A percentile compares a stretch with the other conserved stretches of the same genome.
phyloP scores from a whole-genome alignment of 768 basidiomycete species.

The Trametes elegans region DNA sequence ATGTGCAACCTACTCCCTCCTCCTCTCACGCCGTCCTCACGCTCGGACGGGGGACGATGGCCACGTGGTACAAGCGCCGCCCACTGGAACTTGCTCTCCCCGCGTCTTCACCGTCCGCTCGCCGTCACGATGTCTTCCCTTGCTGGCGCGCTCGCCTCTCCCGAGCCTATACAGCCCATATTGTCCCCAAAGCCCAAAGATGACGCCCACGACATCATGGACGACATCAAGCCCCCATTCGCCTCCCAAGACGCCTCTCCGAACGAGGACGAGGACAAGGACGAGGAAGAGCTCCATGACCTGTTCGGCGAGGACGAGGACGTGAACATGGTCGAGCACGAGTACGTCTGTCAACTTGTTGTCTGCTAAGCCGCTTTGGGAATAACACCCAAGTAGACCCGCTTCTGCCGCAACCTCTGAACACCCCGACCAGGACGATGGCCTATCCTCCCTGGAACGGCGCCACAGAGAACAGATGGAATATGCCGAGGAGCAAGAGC shows the following conservation, averaged over 20 bases:
- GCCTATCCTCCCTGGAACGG: slow-evolving; percentile 60
- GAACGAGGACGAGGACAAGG: slow-evolving; percentile 34
- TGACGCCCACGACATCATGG: neutral
- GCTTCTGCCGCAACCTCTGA: slow-evolving; percentile 28
- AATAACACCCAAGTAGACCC: slow-evolving; percentile 18
- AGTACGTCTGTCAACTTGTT: slow-evolving; percentile 36
- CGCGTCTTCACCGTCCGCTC: too few species aligned
- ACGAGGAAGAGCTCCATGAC: slow-evolving; percentile 68
- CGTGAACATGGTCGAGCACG: slow-evolving; percentile 41
- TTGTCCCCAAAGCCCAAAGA: slow-evolving; percentile 8
- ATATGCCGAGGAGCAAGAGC: slow-evolving; percentile 70
- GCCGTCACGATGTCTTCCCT: slow-evolving; percentile 21
- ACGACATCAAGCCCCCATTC: neutral
- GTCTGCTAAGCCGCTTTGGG: neutral
- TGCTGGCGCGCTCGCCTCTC: slow-evolving; percentile 24
- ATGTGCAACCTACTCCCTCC: too few species aligned
- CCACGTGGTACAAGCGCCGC: neutral
- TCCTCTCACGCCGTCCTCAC: too few species aligned
- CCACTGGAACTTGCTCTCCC: neutral
- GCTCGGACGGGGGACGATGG: neutral
- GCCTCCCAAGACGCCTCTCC: slow-evolving; percentile 5
- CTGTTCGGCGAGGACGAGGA: slow-evolving; percentile 76
- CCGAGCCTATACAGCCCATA: neutral
- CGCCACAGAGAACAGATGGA: slow-evolving; percentile 65
- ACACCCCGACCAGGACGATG: slow-evolving; percentile 48